Base-by-base conservation (phyloP, 2,329 filamentous ascomycete species). In the Tolypocladium nubicola region DNA sequence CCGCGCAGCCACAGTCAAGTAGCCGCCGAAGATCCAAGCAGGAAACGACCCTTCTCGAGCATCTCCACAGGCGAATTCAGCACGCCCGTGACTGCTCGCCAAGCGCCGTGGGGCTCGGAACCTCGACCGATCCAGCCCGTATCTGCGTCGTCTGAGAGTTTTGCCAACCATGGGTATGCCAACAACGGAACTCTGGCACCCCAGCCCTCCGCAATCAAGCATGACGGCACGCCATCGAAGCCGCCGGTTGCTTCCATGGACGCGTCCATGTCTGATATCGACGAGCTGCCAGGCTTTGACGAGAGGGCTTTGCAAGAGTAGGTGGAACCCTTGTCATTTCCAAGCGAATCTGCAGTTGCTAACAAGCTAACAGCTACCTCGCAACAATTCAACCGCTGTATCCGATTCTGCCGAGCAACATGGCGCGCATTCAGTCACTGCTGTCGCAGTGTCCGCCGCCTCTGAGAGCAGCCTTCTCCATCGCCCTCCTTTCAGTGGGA, bases 351-450 rank as follows among this genome's bases (percentile, higher is more conserved):
- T 37, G 21, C 26, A 19, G 6, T 23, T 33, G 47, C 60, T 61
- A 40, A 61, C 23, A 2, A 1, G 8, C 33, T 16, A 16, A 1
- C 38, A 85, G 82, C 61, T 90, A 89, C 62, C 79, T 88, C 56
- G 76, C 76, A 5, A 73, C 80, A 16, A 81, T 90, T 23, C 86
- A 90, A 63, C 82, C 83, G 16, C 81, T 81, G 4, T 85, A 88
- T 58, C 87, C 87, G 0, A 75, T 90, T 50, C 74, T 90, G 14
- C 80, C 86, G 1, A 76, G 76, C 55, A 82, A 73, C 56, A 84
- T 81, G 63, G 70, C 72, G 16, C 76, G 77, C n/a, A 69, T 88
- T 11, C 79, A 82, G 57, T 75, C 76, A 10, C 75, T 83, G 23
- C 69, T 90, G 23, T 73, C 74, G 3, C 77, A 79, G 52, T 85